Evolutionary conservation across 1,284 basidiomycete genomes (phyloP), one percentile per base, ranked within the genome.

Genomic region (Irpex sp.): DNA sequence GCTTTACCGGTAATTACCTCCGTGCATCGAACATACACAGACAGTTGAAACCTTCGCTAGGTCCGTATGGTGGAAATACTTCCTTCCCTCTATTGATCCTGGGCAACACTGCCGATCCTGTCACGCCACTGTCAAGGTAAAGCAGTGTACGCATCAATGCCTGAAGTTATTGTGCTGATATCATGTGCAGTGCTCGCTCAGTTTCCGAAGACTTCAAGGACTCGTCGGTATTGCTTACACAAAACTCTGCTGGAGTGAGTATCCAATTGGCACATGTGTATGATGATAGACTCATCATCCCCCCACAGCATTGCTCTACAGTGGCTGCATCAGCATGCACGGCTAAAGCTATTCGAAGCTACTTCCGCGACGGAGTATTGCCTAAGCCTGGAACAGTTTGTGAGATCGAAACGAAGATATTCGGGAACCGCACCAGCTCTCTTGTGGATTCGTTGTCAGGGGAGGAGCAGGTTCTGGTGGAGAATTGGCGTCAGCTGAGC

Each of bases 211-310:
- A 62, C 17, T 69, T 70, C 61, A 57, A 56, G 5, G 58, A 61
- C 36, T 65, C 53, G 6, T 55, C 69, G 7, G 67, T 69, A 8
- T 68, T 69, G 3, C 61, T 70, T 8, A 65, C 62, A 3, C 68
- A 70, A 55, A 64, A 68, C 46, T 68, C 67, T 8, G 57, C 62
- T 6, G 68, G 69, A 0, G 69, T 69, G 58, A 5, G 64, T 26
- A 26, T 26, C 26, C 4, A 1, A 4, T 26, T 3, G 3, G 3
- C 26, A 26, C 26, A 26, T 26, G 26, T 26, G 4, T 4, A 26
- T 2, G 26, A 26, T 26, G 4, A 26, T 26, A 26, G 26, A 26
- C 26, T 26, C 26, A 26, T 26, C 2, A 26, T 26, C 26, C 3
- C 4, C 26, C 26, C 26, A 26, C 26, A 53, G 13, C 31, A 31